Conservation (phyloP, 2,329 filamentous ascomycete genomes). For the Talaromyces funiculosus region DNA sequence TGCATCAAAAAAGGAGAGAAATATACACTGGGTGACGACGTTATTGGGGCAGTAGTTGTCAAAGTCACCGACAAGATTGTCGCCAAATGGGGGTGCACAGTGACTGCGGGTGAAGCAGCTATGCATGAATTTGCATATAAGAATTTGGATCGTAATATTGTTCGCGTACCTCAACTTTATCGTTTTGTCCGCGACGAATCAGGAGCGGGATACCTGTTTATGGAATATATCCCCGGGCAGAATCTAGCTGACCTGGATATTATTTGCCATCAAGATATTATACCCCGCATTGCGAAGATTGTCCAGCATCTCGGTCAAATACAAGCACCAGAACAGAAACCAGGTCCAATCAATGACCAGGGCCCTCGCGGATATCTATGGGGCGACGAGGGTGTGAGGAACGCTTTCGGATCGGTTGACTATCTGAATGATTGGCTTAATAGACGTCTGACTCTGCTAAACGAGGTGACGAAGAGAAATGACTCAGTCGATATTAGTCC, state of each 20-base stretch:
- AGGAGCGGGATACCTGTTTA: slow-evolving; percentile 21
- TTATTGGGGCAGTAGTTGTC: slow-evolving; percentile 1
- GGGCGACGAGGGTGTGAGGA: slow-evolving; percentile 18
- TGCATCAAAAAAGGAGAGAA: slow-evolving; percentile 2
- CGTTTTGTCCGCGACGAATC: slow-evolving; percentile 17
- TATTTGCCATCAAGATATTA: slow-evolving; percentile 11
- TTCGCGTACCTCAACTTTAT: slow-evolving; percentile 20
- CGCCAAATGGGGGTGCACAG: slow-evolving; percentile 5
- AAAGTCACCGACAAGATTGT: slow-evolving; percentile 15
- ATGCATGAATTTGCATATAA: slow-evolving; percentile 18
- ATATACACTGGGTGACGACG: not conserved
- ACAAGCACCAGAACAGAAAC: slow-evolving; percentile 8
- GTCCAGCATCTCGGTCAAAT: slow-evolving; percentile 16
- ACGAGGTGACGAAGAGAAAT: no score
- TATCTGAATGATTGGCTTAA: slow-evolving; percentile 1
- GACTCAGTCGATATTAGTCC: slow-evolving; percentile 19
- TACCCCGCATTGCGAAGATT: slow-evolving; percentile 16
- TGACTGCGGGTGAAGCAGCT: slow-evolving; percentile 13
- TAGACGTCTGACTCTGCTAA: slow-evolving; percentile 11
- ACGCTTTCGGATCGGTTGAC: slow-evolving; percentile 8
- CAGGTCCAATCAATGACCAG: slow-evolving; percentile 18
- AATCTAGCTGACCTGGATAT: slow-evolving; percentile 16
- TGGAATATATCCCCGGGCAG: slow-evolving; percentile 21
- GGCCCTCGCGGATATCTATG: slow-evolving; percentile 18
- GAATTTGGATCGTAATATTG: slow-evolving; percentile 16